Evolutionary conservation across 106 monocot species (phyloP).

Genomic region (Dendrobium huoshanense): DNA sequence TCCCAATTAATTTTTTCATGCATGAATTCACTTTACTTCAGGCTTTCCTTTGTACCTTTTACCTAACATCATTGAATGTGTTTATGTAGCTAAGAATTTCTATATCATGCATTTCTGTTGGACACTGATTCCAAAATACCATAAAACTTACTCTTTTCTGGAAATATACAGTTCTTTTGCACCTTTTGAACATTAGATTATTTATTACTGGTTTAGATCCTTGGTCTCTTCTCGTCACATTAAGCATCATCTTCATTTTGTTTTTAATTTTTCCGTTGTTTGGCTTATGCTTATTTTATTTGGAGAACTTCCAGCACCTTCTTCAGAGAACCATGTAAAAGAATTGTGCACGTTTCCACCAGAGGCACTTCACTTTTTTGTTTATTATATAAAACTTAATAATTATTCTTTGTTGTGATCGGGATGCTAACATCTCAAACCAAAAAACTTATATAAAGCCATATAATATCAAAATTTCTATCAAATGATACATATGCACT

Average conservation of each 20-base stretch:
- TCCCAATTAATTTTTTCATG: neutral
- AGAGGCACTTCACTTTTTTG: neutral
- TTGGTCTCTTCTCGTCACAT: neutral
- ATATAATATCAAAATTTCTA: slow-evolving; percentile 5
- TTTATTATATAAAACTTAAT: neutral
- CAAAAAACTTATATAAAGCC: neutral
- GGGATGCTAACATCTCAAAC: neutral
- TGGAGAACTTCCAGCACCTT: neutral
- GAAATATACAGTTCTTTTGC: neutral
- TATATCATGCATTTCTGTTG: neutral
- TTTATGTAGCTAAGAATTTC: neutral
- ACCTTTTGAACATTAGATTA: neutral
- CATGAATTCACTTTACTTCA: neutral
- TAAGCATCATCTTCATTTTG: neutral
- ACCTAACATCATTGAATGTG: neutral
- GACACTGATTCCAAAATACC: neutral
- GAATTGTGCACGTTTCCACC: neutral
- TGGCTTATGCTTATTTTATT: neutral
- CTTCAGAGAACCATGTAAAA: neutral
- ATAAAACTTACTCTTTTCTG: neutral
- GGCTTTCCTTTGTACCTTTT: neutral
- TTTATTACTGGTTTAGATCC: neutral
- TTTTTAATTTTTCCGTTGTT: neutral
- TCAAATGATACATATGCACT: neutral
- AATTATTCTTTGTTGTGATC: neutral